Evolutionary conservation across 2,329 filamentous ascomycete species (phyloP), one percentile per base, ranked within the genome.

Genomic region (Ceratocystiopsis brevicomis): DNA sequence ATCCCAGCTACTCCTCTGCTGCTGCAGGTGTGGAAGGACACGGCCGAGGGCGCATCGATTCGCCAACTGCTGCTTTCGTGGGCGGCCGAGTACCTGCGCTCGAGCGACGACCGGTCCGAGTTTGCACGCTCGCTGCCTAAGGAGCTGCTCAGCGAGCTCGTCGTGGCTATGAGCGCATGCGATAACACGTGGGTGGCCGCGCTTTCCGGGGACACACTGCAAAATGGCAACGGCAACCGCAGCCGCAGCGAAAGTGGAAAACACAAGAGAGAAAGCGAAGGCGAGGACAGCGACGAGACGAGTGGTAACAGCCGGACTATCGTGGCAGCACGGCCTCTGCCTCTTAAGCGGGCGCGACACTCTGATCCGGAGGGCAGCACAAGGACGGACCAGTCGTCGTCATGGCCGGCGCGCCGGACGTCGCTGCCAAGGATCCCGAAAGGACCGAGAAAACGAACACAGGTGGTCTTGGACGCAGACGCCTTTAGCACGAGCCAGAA

Each of bases 81-180:
- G 74, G 69, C 72, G 1, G 73, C 71, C 21, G 73, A 78, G 55
- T 77, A 77, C 50, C 73, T 77, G 59, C 61, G 69, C 37, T 68
- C 68, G 0, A 73, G 71, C 4, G 66, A 72, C 18, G 62, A 64
- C 1, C 63, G 71, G 16, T 62, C 67, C 10, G 69, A 73, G 47
- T 77, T 77, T 51, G 73, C 69, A 38, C 69, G 69, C 50, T 71
- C 71, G 0, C 62, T 78, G 3, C 73, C 74, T 0, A 69, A 77
- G 48, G 71, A 76, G 50, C 69, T 78, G 1, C 59, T 78, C 8
- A 74, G 70, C 48, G 73, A 77, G 54, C 63, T 78, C 6, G 73
- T 78, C 0, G 65, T 78, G 2, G 61, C 68, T 13, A 76, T 78
- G 71, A 74, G 69, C 53, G 33, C 25, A 6, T 30, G 25, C 10